Conservation (phyloP, 129 eudicot genomes). For the Rutidosis leptorrhynchoides region DNA sequence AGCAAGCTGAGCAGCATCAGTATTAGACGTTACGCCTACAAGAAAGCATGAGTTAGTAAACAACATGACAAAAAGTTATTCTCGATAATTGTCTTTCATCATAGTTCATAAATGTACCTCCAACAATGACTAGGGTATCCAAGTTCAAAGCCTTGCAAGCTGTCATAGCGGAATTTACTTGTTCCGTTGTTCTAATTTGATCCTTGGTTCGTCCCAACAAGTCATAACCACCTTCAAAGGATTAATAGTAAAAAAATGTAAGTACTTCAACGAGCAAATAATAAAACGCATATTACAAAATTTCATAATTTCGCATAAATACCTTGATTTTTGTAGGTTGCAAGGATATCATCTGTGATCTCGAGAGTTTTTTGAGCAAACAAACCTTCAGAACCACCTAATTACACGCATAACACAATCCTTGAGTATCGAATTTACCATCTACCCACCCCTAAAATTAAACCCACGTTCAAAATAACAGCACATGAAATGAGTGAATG, state of each 20-base stretch:
- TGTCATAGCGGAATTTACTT: conserved; percentile 85
- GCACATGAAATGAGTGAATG: background rate
- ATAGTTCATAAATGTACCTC: conserved; percentile 51
- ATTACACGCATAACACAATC: conserved; percentile 14
- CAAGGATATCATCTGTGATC: conserved; percentile 77
- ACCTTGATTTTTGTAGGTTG: conserved; percentile 99
- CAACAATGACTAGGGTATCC: conserved; percentile 89
- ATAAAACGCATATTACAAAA: background rate
- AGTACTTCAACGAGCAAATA: background rate
- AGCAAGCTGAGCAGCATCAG: conserved; percentile 99
- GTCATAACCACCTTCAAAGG: conserved; percentile 86
- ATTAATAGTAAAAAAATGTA: conserved; percentile 12
- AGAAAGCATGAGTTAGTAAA: conserved; percentile 23
- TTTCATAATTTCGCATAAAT: conserved; percentile 9
- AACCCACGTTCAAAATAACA: background rate
- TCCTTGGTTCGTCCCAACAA: conserved; percentile 95
- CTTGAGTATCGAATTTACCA: background rate
- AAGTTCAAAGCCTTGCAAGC: conserved; percentile 86
- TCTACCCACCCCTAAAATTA: background rate
- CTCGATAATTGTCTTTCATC: background rate
- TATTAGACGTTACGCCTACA: conserved; percentile 96
- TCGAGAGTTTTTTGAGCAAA: conserved; percentile 90
- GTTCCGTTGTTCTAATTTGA: conserved; percentile 96
- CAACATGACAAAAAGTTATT: background rate
- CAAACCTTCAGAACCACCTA: conserved; percentile 99